Conservation (phyloP, 306 rosid species). For the Cicer yamashitae region DNA sequence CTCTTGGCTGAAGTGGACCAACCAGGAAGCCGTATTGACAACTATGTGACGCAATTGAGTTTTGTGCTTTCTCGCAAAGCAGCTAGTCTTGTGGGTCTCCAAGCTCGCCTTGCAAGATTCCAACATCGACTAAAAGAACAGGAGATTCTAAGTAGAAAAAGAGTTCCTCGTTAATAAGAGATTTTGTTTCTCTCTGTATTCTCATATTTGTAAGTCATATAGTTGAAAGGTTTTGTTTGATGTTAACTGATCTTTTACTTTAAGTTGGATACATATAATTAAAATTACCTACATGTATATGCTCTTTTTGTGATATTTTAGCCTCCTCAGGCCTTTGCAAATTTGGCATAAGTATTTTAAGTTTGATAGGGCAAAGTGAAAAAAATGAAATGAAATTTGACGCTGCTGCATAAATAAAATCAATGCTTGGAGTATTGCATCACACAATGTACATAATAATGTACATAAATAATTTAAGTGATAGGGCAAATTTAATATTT, state of each 20-base stretch:
- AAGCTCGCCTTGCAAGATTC: slow-evolving; percentile 97
- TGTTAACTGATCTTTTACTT: slow-evolving; percentile 39
- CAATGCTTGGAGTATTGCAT: too few relatives aligned
- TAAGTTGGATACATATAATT: slow-evolving; percentile 44
- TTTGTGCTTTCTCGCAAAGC: slow-evolving; percentile 97
- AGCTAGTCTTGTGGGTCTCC: slow-evolving; percentile 93
- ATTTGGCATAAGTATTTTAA: slow-evolving; percentile 32
- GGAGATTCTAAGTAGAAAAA: slow-evolving; percentile 87
- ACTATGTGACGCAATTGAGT: slow-evolving; percentile 89
- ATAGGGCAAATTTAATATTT: not conserved
- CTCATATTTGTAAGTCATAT: slow-evolving; percentile 38
- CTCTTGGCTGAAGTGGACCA: slow-evolving; percentile 94
- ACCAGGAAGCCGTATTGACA: slow-evolving; percentile 94
- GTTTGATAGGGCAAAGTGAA: slow-evolving; percentile 17
- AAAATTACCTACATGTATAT: slow-evolving; percentile 49
- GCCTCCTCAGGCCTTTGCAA: slow-evolving; percentile 37
- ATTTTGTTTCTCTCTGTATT: slow-evolving; percentile 44
- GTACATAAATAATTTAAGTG: too few relatives aligned
- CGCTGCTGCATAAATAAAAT: slow-evolving; percentile 1
- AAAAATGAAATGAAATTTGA: slow-evolving; percentile 7
- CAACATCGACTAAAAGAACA: slow-evolving; percentile 96
- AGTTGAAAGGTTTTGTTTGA: slow-evolving; percentile 49
- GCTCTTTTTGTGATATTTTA: slow-evolving; percentile 45
- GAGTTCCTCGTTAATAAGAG: slow-evolving; percentile 77
- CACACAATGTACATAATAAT: too few relatives aligned